Evolutionary conservation across 1,284 basidiomycete species (phyloP).

Genomic region (Sparassis latifolia): DNA sequence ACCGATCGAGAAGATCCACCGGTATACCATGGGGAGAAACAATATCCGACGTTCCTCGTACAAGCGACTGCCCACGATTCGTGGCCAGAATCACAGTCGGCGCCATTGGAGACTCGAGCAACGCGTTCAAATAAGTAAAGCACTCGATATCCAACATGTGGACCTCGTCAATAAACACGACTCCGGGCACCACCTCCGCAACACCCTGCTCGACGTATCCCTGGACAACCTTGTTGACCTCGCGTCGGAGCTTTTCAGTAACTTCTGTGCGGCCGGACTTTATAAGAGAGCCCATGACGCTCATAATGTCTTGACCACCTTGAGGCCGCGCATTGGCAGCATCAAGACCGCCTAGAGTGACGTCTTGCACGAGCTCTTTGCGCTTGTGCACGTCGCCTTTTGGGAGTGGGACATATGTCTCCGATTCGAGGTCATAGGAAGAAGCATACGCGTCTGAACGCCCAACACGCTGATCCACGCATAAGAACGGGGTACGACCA

Average conservation of each 20-base stretch:
- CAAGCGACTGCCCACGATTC: constrained; percentile 88
- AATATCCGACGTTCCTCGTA: constrained; percentile 91
- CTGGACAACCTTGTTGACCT: constrained; percentile 98
- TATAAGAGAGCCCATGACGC: constrained; percentile 95
- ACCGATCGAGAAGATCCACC: constrained; percentile 90
- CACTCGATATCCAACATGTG: constrained; percentile 99
- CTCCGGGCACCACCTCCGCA: constrained; percentile 95
- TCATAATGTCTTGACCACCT: constrained; percentile 97
- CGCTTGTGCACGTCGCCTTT: constrained; percentile 98
- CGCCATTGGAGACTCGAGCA: constrained; percentile 93
- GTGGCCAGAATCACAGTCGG: constrained; percentile 97
- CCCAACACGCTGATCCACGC: constrained; percentile 70
- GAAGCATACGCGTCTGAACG: constrained; percentile 97
- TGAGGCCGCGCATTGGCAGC: constrained; percentile 95
- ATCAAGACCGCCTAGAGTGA: constrained; percentile 94
- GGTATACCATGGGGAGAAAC: constrained; percentile 92
- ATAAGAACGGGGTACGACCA: no score
- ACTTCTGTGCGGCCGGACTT: constrained; percentile 94
- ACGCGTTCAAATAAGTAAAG: constrained; percentile 96
- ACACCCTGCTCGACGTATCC: constrained; percentile 97
- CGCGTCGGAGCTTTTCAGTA: constrained; percentile 91
- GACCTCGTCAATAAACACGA: constrained; percentile 98
- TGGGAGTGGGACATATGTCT: constrained; percentile 95
- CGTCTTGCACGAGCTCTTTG: constrained; percentile 96
- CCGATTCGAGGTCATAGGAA: constrained; percentile 97